Evolutionary conservation across 2,329 filamentous ascomycete genomes (phyloP), one percentile per base, ranked within the genome.

Genomic region (Phoma sp.): DNA sequence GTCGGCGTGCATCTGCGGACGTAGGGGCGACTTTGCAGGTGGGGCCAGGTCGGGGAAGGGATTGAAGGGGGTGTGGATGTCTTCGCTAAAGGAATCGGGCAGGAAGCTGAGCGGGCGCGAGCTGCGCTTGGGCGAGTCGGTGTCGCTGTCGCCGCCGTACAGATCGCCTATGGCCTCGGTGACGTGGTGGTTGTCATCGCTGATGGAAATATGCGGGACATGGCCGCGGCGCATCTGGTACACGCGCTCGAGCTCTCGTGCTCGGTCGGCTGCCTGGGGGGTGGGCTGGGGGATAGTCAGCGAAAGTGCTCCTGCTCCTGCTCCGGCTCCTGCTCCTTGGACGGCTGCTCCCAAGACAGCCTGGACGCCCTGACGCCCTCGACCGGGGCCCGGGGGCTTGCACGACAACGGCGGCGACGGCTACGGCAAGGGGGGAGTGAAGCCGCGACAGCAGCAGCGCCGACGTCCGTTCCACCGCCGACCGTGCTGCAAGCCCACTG

Each of bases 91-190:
- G 25, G 83, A 79, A 37, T 82, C 79, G 42, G 81, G 82, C 64
- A 93, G 81, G 77, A 91, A 95, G 78, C 90, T 93, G 66, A 93
- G 77, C 32, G 90, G 90, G 40, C 89, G 86, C 36, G 81, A 84
- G 64, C 85, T 83, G 66, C 80, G 78, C 64, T 77, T 80, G 66
- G 74, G 59, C 52, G 55, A 47, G 58, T 71, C 77, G 64, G 82
- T 77, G 66, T 90, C 85, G 71, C 91, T 89, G 66, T 90, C 85
- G 70, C 91, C 89, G 68, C 89, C 90, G 77, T 97, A 96, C 77
- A 96, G 85, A 67, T 92, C 92, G 47, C 91, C 91, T 75, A 96
- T 96, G 55, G 91, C 89, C 75, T 96, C 93, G 52, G 92, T 96
- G 72, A 96, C 91, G 84, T 96, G 93, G 78, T 96, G 91, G 77